Percentiles rank a stretch among this genome's conserved stretches.
These are phyloP conservation scores for Boletus huronensis DNA, from an alignment of 768 basidiomycete genomes.

Conservation along the genomic window DNA sequence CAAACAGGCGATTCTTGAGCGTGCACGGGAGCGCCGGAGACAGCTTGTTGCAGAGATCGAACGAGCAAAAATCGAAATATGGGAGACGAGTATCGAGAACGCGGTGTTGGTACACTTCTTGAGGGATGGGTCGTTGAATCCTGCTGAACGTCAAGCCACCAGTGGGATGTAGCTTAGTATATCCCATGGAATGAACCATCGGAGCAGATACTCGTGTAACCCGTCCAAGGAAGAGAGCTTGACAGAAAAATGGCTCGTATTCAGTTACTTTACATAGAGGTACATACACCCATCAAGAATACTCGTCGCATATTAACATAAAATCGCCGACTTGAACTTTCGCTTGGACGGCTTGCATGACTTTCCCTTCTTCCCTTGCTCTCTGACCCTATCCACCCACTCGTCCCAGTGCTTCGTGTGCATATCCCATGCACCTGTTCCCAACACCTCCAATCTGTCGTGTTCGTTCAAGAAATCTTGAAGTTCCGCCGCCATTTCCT, in stretches of 20 bases:
- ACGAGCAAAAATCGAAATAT: conserved; percentile 59
- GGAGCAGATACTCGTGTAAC: too few relatives aligned
- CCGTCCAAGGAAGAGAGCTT: background rate
- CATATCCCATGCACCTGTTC: conserved; percentile 15
- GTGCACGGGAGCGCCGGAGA: conserved; percentile 51
- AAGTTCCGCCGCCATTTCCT: conserved; percentile 38
- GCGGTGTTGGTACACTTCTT: conserved; percentile 53
- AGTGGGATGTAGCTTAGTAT: background rate
- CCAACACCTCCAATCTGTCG: conserved; percentile 17
- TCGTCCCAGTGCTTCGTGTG: conserved; percentile 20
- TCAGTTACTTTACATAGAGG: conserved; percentile 15
- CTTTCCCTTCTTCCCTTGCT: conserved; percentile 5
- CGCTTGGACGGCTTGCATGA: conserved; percentile 14
- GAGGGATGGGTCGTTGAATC: conserved; percentile 31
- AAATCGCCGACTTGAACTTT: conserved; percentile 8
- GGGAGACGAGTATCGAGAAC: conserved; percentile 71
- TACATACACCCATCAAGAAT: conserved; percentile 18
- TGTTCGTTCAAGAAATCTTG: conserved; percentile 23
- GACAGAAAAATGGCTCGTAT: conserved; percentile 6
- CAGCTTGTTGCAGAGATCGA: conserved; percentile 55
- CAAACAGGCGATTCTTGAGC: conserved; percentile 46
- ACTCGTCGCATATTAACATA: conserved; percentile 9
- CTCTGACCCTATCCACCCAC: conserved; percentile 9
- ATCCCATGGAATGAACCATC: background rate
- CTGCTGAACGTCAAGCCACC: too few relatives aligned